These are phyloP conservation scores for Fusarium sulawesiense DNA, from an alignment of 2,329 filamentous ascomycete species.

Conservation along the genomic window DNA sequence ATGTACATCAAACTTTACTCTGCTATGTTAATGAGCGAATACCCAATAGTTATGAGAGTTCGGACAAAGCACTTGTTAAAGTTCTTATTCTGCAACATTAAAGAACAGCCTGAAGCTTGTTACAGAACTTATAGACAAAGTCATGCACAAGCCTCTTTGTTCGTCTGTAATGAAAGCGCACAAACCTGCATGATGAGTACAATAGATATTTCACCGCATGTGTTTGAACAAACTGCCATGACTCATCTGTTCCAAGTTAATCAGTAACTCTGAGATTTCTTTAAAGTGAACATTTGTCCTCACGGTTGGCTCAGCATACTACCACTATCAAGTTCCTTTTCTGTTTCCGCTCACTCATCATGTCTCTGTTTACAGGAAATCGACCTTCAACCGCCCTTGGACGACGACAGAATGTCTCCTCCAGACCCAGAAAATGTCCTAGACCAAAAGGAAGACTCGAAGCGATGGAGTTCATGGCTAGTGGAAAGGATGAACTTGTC, in stretches of 20 bases:
- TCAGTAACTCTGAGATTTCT: neutral
- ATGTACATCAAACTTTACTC: neutral
- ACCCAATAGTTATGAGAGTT: neutral
- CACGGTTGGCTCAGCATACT: neutral
- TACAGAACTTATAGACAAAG: neutral
- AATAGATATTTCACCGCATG: neutral
- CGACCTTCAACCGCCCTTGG: neutral
- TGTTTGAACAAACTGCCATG: neutral
- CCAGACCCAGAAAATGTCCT: constrained; percentile 10
- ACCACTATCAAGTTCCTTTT: neutral
- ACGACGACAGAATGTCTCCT: neutral
- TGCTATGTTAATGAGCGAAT: neutral
- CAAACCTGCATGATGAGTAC: neutral
- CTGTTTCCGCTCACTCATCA: neutral
- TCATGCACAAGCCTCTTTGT: constrained; percentile 2
- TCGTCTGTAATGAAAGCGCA: neutral
- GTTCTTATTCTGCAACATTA: constrained; percentile 9
- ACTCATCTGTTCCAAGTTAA: neutral
- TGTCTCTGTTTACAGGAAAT: neutral
- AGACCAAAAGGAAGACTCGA: neutral
- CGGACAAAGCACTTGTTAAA: constrained; percentile 18
- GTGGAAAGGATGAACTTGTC: neutral
- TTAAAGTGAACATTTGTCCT: neutral
- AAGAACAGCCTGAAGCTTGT: constrained; percentile 2
- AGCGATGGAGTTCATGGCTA: neutral